These are phyloP conservation scores for Gloeostereum incarnatum DNA, from an alignment of 768 basidiomycete genomes.

Conservation along the genomic window DNA sequence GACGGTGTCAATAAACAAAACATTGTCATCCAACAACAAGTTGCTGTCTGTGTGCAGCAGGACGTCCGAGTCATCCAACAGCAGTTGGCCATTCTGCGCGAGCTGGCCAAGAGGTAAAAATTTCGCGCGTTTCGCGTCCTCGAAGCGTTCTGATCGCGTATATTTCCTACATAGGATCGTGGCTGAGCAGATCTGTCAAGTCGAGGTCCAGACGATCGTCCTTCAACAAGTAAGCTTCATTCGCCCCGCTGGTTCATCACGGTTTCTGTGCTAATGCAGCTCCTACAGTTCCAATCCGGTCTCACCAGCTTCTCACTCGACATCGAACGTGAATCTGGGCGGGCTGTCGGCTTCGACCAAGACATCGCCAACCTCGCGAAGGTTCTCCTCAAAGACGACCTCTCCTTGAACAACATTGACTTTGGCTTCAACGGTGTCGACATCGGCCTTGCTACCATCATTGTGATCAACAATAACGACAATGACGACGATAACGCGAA, in stretches of 20 bases:
- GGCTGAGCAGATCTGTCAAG: slow-evolving; percentile 37
- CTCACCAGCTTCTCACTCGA: slow-evolving; percentile 30
- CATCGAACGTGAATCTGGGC: slow-evolving; percentile 27
- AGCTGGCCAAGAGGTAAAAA: slow-evolving; percentile 35
- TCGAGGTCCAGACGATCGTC: slow-evolving; percentile 29
- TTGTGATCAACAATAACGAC: too few species aligned
- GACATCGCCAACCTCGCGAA: slow-evolving; percentile 20
- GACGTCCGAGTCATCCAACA: slow-evolving; percentile 34
- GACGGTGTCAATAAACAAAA: slow-evolving; percentile 24
- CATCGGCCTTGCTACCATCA: too few species aligned
- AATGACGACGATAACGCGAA: too few species aligned
- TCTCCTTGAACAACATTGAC: slow-evolving; percentile 25
- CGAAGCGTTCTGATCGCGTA: not conserved
- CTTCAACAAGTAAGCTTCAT: not conserved
- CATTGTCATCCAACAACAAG: slow-evolving; percentile 29
- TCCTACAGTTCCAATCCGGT: slow-evolving; percentile 26
- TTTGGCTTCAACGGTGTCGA: slow-evolving; percentile 29
- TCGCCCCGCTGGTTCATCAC: not conserved
- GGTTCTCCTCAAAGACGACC: slow-evolving; percentile 22
- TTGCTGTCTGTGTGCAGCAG: slow-evolving; percentile 8
- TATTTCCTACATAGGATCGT: slow-evolving; percentile 30
- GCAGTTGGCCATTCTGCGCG: slow-evolving; percentile 28
- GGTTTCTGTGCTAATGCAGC: not conserved
- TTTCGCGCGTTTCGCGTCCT: not conserved
- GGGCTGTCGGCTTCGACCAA: slow-evolving; percentile 28